Evolutionary conservation across 371 early-diverging fungal species (phyloP).

Genomic region (Batkoa obscura): DNA sequence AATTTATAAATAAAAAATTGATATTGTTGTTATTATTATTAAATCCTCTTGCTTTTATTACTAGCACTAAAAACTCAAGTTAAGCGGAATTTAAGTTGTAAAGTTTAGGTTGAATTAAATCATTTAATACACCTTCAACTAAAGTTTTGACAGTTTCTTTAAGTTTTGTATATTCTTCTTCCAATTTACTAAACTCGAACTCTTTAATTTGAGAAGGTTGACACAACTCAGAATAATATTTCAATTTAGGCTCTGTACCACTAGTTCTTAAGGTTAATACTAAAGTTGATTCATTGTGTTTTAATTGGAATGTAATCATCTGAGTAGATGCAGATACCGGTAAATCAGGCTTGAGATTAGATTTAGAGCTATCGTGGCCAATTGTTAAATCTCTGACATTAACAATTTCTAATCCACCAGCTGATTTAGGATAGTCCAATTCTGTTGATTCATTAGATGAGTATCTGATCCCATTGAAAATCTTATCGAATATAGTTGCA

Average conservation of each 20-base stretch:
- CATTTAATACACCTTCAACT: too few relatives aligned
- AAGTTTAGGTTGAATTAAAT: too few relatives aligned
- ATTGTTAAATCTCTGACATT: slow-evolving; percentile 72
- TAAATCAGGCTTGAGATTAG: slow-evolving; percentile 27
- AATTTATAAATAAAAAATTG: too few relatives aligned
- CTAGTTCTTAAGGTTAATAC: slow-evolving; percentile 51
- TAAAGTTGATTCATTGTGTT: slow-evolving; percentile 9
- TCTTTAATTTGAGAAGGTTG: too few relatives aligned
- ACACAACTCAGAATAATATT: slow-evolving; percentile 85
- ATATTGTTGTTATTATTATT: too few relatives aligned
- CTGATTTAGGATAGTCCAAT: slow-evolving; percentile 43
- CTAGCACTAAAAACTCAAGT: too few relatives aligned
- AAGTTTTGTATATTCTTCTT: too few relatives aligned
- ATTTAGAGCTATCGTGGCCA: slow-evolving; percentile 58
- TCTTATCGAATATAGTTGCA: slow-evolving; percentile 33
- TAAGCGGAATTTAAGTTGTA: too few relatives aligned
- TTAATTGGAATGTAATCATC: slow-evolving; percentile 76
- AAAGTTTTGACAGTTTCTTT: too few relatives aligned
- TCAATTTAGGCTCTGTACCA: slow-evolving; percentile 93
- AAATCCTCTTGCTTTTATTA: too few relatives aligned
- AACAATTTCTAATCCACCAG: slow-evolving; percentile 46
- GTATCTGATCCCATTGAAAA: slow-evolving; percentile 74
- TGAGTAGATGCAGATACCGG: slow-evolving; percentile 65
- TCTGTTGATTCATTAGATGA: slow-evolving; percentile 6
- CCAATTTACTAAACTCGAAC: too few relatives aligned